phyloP scores from a whole-genome alignment of 1,139 yeast species.

The Kodamaea alishanica region DNA sequence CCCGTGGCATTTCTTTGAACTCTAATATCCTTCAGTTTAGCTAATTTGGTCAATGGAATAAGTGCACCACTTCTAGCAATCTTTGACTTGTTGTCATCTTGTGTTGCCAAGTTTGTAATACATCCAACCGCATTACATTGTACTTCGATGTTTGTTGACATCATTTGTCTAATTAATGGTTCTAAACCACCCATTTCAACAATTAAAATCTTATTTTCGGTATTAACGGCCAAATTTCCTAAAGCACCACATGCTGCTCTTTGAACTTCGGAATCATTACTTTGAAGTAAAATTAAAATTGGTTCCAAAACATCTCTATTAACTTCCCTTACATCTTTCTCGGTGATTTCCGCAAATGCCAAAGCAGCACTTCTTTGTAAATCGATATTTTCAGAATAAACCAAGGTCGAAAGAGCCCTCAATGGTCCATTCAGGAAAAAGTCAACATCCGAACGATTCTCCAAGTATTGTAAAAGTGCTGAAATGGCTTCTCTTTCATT shows the following conservation, averaged over 20 bases:
- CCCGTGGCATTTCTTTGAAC: conserved; percentile 99
- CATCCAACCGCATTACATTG: conserved; percentile 99
- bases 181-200: conserved; percentile 98
- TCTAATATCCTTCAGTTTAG: conserved; percentile 89
- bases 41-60: conserved; percentile 87
- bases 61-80: conserved; percentile 97
- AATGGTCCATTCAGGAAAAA: conserved; percentile 90
- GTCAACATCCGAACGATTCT: conserved; percentile 80
- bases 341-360: conserved; percentile 98
- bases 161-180: conserved; percentile 95
- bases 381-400: conserved; percentile 90
- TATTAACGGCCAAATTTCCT: conserved; percentile 94
- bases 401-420: conserved; percentile 86
- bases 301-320: conserved; percentile 92
- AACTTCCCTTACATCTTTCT: conserved; percentile 88
- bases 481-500: conserved; percentile 96
- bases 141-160: conserved; percentile 93
- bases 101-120: conserved; percentile 97
- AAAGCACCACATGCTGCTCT: conserved; percentile 98
- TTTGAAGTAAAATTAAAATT: conserved; percentile 78
- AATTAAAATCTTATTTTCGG: conserved; percentile 85
- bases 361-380: conserved; percentile 95
- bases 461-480: conserved; percentile 81
- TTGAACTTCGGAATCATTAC: conserved; percentile 90
- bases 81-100: conserved; percentile 92